Base-by-base conservation (phyloP, 129 eudicot species). In the Tanacetum coccineum region DNA sequence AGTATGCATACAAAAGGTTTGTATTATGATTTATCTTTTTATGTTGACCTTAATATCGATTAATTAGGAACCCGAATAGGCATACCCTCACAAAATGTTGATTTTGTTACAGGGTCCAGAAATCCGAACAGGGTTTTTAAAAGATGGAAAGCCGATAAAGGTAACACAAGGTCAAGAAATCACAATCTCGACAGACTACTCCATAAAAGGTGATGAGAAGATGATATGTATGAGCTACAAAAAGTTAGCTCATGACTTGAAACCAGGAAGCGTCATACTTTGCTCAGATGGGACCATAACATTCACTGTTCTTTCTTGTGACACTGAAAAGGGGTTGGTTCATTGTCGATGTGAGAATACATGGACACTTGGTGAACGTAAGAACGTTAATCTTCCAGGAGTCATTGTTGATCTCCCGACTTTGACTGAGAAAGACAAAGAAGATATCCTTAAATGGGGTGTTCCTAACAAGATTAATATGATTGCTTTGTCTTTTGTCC, bases 331-430 rank as follows among this genome's bases (percentile, higher is more conserved):
- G 13, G 78, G 82, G 13, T 28, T 72, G 74, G 82, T 78, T 19
- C 73, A 66, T 46, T 78, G 82, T 28, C 78, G 82, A 6, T 78
- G 82, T 32, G 78, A 78, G 74, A 78, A 78, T 67, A 39, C 78
- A 0, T 73, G 78, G 77, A 67, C 74, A 18, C 74, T 78, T 10
- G 82, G 82, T 40, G 82, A 78, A 59, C 68, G 82, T n/a, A 78
- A 78, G 82, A 78, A 78, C 20, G 82, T 78, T 20, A 78, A 78
- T 67, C 82, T 78, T 45, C 78, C 82, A 0, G 78, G 82, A 4
- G 82, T 78, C 59, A 62, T 78, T 7, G 82, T 78, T 44, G 82
- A 78, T 62, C 82, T 78, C 62, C 82, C 82, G 17, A 78, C 82
- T 30, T 72, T 78, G 66, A 78, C 82, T 0, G 82, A 78, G 2